Evolutionary conservation across 1,284 basidiomycete species (phyloP).

Genomic region (Fistulina hepatica): DNA sequence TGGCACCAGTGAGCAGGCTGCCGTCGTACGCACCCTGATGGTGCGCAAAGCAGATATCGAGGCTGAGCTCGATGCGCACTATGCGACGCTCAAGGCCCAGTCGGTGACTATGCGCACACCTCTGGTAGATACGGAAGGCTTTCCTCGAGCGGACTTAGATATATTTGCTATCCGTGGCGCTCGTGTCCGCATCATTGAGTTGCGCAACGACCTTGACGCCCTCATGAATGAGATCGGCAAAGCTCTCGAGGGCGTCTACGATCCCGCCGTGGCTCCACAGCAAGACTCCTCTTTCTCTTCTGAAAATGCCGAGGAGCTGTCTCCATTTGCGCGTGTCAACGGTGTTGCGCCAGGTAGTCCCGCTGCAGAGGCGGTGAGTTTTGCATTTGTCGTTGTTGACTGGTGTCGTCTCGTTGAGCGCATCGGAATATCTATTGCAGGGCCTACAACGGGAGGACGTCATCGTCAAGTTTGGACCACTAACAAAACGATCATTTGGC

Average conservation of each 20-base stretch:
- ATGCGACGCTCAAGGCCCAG: slow-evolving; percentile 47
- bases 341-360: slow-evolving; percentile 69
- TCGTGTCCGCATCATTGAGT: slow-evolving; percentile 57
- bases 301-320: slow-evolving; percentile 15
- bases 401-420: slow-evolving; percentile 7
- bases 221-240: slow-evolving; percentile 58
- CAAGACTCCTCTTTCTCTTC: slow-evolving; percentile 9
- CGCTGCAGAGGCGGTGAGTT: slow-evolving; percentile 64
- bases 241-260: slow-evolving; percentile 58
- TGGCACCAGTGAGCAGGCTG: slow-evolving; percentile 9
- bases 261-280: slow-evolving; percentile 27
- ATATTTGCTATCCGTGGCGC: slow-evolving; percentile 74
- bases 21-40: slow-evolving; percentile 42
- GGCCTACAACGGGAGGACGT: slow-evolving; percentile 63
- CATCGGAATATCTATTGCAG: slow-evolving; percentile 27
- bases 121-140: slow-evolving; percentile 76
- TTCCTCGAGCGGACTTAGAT: slow-evolving; percentile 76
- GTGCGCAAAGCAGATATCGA: slow-evolving; percentile 53
- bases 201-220: slow-evolving; percentile 65
- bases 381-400: slow-evolving; percentile 1
- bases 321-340: slow-evolving; percentile 71
- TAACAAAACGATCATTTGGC: slow-evolving; percentile 44
- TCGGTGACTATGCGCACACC: slow-evolving; percentile 57
- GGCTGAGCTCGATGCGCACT: slow-evolving; percentile 47
- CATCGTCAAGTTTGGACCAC: slow-evolving; percentile 59